Evolutionary conservation across 2,329 filamentous ascomycete species (phyloP), one percentile per base, ranked within the genome.

Genomic region (Rhexocercosporidium sp.): DNA sequence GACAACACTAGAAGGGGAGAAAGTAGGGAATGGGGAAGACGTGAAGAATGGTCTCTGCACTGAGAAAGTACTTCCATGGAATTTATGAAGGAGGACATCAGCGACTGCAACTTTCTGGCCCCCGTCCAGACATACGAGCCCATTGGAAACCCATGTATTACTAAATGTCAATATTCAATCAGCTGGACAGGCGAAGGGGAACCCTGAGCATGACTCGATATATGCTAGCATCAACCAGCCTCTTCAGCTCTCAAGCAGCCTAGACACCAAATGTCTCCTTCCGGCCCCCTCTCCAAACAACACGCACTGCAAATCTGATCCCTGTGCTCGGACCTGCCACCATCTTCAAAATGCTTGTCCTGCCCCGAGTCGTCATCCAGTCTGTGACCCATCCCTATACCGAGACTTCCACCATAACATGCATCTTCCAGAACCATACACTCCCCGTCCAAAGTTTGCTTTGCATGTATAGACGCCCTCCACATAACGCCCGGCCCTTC

Each of bases 201-300:
- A 53, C 16, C 27, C n/a, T 18, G 1, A 22, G 27, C 5, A 25
- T 4, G n/a, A 25, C 31, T 6, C 20, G n/a, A 16, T 16, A 8
- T 18, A 57, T 41, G 34, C 53, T 34, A 39, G 34, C 29, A 49
- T 51, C 25, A 51, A 39, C 29, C 59, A 59, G 57, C 65, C 20
- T 71, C 69, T 47, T 73, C 72, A 31, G 66, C 61, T 27, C 70
- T 70, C 47, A 90, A 79, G 70, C 90, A 92, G 1, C 88, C 88
- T 57, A 91, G 77, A 73, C 90, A 92, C 66, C 88, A 85, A 5
- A 91, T 84, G 57, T 92, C 88, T 29, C 90, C 90, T 62, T 91
- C 85, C 22, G 79, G 74, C 0, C 89, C 89, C 27, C 82, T 83
- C 75, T 92, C 90, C 3, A 91, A 84, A 75, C 89, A 92, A 78